phyloP scores from a whole-genome alignment of 73 alveolate species.

The Blepharisma stoltei region DNA sequence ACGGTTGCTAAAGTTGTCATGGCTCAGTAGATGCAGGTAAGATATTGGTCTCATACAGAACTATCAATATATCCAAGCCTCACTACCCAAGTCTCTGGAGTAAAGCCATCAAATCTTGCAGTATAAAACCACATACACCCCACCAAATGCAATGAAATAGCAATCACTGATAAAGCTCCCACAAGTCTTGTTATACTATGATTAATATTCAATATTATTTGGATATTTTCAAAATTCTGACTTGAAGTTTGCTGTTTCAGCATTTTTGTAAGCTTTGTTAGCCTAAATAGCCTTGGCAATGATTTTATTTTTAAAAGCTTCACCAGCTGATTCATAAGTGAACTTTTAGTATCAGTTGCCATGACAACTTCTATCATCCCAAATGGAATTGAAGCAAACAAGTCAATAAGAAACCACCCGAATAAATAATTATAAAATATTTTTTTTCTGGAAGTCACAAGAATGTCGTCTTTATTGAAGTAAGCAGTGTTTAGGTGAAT shows the following conservation, averaged over 20 bases:
- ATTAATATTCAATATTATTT: slow-evolving; percentile 51
- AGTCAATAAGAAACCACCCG: not conserved
- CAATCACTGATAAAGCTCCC: slow-evolving; percentile 51
- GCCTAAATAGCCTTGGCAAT: slow-evolving; percentile 41
- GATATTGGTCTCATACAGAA: slow-evolving; percentile 32
- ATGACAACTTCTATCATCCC: not conserved
- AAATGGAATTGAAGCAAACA: not conserved
- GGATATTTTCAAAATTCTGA: slow-evolving; percentile 14
- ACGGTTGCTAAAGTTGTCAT: slow-evolving; percentile 67
- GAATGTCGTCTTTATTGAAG: not conserved
- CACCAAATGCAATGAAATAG: slow-evolving; percentile 68
- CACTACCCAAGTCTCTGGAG: slow-evolving; percentile 88
- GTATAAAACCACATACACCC: slow-evolving; percentile 81
- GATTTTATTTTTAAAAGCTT: slow-evolving; percentile 49
- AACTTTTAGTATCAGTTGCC: not conserved
- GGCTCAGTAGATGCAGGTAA: slow-evolving; percentile 61
- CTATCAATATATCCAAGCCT: slow-evolving; percentile 49
- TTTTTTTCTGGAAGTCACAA: not conserved
- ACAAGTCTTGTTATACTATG: slow-evolving; percentile 70
- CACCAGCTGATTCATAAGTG: slow-evolving; percentile 8
- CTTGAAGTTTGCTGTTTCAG: slow-evolving; percentile 32
- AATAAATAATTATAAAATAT: not conserved
- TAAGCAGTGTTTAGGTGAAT: not conserved
- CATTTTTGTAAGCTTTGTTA: slow-evolving; percentile 38
- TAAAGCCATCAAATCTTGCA: slow-evolving; percentile 67